A percentile compares a stretch with the other conserved stretches of the same genome.
These are phyloP conservation scores for Cercophora samala DNA, from an alignment of 495 filamentous ascomycete genomes.

Conservation along the genomic window DNA sequence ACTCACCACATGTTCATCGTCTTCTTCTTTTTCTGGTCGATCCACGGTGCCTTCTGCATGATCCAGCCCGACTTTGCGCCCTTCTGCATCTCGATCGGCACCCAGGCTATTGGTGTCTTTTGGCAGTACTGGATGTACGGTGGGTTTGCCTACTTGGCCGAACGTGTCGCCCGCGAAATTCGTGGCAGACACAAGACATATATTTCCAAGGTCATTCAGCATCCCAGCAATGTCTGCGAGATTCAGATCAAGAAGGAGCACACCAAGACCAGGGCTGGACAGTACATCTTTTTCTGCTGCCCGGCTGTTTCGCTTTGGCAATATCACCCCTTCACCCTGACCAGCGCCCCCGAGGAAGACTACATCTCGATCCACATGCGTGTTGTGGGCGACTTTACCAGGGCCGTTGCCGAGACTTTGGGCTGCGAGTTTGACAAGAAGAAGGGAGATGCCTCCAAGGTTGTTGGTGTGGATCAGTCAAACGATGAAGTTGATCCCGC, in stretches of 20 bases:
- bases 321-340: conserved; percentile 76
- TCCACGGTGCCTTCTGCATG: conserved; percentile 80
- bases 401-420: conserved; percentile 57
- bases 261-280: conserved; percentile 71
- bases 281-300: conserved; percentile 82
- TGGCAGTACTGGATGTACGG: conserved; percentile 80
- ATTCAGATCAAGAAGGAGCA: conserved; percentile 83
- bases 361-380: conserved; percentile 79
- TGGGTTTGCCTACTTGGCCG: conserved; percentile 66
- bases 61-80: conserved; percentile 71
- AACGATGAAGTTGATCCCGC: conserved; percentile 60
- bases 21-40: conserved; percentile 79
- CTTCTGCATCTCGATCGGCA: conserved; percentile 60
- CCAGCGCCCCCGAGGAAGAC: conserved; percentile 76
- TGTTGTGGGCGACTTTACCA: conserved; percentile 68
- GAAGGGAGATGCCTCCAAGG: conserved; percentile 51
- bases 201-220: conserved; percentile 79
- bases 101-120: conserved; percentile 65
- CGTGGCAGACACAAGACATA: conserved; percentile 71
- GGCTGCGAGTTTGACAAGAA: conserved; percentile 67
- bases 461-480: conserved; percentile 62
- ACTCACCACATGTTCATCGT: conserved; percentile 74
- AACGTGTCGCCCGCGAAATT: conserved; percentile 66
- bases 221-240: conserved; percentile 77
- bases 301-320: conserved; percentile 77